Base-by-base conservation (phyloP, 2,329 filamentous ascomycete genomes). In the Arthroderma sp. region DNA sequence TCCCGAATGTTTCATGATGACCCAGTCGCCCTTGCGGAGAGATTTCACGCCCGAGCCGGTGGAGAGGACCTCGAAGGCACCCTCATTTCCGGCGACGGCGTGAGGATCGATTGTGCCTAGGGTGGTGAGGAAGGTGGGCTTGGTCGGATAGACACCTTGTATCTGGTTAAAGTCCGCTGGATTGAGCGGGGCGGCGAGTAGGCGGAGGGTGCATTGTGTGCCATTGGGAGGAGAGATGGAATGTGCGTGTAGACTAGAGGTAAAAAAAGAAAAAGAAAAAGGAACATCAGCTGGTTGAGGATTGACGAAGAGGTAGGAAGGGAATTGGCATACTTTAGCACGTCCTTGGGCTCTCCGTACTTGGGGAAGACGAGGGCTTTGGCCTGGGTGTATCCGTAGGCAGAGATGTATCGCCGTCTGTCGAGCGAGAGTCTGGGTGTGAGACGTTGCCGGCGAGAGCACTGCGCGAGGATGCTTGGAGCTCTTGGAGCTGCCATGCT, bases 91-190 rank as follows among this genome's bases (percentile, higher is more conserved):
- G 41, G 63, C 70, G 6, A 73, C 69, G 0, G 88, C 88, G 6
- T 86, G 82, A 1, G 91, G 89, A 23, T 83, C 77, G 0, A 82
- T 63, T 0, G 91, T 96, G 58, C 90, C 87, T 56, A 98, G 82
- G 1, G 82, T 73, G 4, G 83, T 84, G 17, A 82, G 84, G 73
- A 95, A 91, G 47, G 80, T 76, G 0, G 91, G 90, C 69, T 89
- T 89, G 49, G 84, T 84, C 61, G 91, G 91, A 75, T 98, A 98
- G 2, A 91, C 90, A 63, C 93, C 93, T 77, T 98, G 93, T 67
- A 98, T 88, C 66, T 91, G 91, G 77, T 98, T 98, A 72, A 98
- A 88, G 74, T 98, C 93, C 67, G 93, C 91, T 23, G 93, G 93
- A 76, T 98, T 98, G 72, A 98, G 88, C 58, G 93, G 89, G 0